Evolutionary conservation across 2,329 filamentous ascomycete genomes (phyloP).

Genomic region (Fusarium sp.): DNA sequence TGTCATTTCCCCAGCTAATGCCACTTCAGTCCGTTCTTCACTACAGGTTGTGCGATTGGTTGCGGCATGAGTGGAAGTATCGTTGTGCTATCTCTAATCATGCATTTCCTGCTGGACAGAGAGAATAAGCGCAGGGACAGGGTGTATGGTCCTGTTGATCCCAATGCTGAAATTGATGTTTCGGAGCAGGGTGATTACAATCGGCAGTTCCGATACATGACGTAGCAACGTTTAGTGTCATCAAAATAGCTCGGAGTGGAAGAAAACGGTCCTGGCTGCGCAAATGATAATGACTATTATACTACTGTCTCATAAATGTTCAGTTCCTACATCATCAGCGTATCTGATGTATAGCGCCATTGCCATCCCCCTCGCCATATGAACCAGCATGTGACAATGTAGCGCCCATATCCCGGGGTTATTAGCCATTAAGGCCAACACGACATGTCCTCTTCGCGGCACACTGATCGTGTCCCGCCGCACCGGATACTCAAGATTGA

Average conservation of each 20-base stretch:
- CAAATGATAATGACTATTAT: rapidly evolving
- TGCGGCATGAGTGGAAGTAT: conserved; percentile 23
- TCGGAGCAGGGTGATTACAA: conserved; percentile 1
- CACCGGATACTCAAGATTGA: background rate
- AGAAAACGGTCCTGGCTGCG: too few relatives aligned
- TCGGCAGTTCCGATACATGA: conserved; percentile 20
- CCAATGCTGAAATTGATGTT: background rate
- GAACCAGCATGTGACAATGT: conserved; percentile 22
- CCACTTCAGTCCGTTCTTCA: conserved; percentile 1
- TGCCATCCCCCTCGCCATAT: conserved; percentile 19
- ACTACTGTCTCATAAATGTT: background rate
- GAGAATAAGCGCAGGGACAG: conserved; percentile 15
- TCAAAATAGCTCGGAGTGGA: too few relatives aligned
- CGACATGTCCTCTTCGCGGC: conserved; percentile 1
- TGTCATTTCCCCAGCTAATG: background rate
- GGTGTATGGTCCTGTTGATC: conserved; percentile 1
- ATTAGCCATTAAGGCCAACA: background rate
- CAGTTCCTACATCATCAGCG: rapidly evolving
- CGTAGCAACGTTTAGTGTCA: background rate
- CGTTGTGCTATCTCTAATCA: background rate
- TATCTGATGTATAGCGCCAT: background rate
- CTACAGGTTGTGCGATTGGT: conserved; percentile 23
- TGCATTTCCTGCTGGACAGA: conserved; percentile 12
- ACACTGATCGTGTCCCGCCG: background rate
- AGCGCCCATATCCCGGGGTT: conserved; percentile 18